phyloP scores from a whole-genome alignment of 2,329 filamentous ascomycete genomes.

The Bimuria novae-zelandiae region DNA sequence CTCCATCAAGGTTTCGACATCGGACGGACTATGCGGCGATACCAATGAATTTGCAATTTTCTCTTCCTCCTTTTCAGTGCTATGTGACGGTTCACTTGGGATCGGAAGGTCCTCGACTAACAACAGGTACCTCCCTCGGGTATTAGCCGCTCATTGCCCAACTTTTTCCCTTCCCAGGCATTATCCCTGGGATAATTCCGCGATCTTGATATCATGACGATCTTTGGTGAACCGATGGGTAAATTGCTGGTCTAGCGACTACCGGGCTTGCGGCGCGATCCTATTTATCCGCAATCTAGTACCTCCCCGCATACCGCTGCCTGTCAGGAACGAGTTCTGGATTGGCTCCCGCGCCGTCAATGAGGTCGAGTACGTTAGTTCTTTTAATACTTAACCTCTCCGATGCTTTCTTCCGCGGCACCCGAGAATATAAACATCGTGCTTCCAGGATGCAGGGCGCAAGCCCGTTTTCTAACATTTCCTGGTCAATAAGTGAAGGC shows the following conservation, averaged over 20 bases:
- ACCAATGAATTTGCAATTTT: conserved; percentile 25
- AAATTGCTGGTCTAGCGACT: conserved; percentile 14
- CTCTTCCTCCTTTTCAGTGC: background rate
- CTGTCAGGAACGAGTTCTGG: background rate
- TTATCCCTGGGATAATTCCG: no score
- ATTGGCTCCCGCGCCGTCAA: conserved; percentile 2
- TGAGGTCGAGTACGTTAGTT: background rate
- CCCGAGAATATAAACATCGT: background rate
- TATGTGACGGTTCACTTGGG: conserved; percentile 2
- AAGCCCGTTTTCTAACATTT: background rate
- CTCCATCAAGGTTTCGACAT: conserved; percentile 16
- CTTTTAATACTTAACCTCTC: background rate
- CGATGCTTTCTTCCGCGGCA: conserved; percentile 2
- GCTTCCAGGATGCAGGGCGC: background rate
- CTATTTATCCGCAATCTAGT: conserved; percentile 41
- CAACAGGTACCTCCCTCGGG: background rate
- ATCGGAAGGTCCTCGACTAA: no score
- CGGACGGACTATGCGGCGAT: conserved; percentile 19
- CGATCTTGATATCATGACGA: conserved; percentile 4
- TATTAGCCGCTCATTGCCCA: no score
- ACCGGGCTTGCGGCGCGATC: conserved; percentile 16
- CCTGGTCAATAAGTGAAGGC: background rate
- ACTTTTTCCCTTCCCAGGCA: no score
- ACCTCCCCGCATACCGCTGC: conserved; percentile 30
- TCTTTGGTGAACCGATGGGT: conserved; percentile 21